Base-by-base conservation (phyloP, 345 rosid species). In the Sisymbrium irio region DNA sequence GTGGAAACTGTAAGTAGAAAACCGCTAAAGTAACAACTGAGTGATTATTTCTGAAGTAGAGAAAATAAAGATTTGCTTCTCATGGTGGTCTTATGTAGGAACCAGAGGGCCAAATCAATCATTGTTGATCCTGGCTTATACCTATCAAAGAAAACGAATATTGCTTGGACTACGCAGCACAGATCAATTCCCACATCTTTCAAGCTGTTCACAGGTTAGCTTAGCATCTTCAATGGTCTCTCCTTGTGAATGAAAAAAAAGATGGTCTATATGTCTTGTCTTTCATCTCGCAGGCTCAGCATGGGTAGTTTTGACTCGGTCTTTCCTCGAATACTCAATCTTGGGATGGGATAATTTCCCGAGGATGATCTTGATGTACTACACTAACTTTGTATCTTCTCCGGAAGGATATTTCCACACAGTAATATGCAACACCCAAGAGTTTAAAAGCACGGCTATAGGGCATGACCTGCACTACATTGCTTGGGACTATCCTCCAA, bases 321-420 rank as follows among this genome's bases (percentile, higher is more conserved):
- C 96, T 61, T 93, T 93, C 39, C 74, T 93, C 2, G 97, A 93
- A 69, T 93, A 83, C 62, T 85, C 84, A 67, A 59, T 88, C 37
- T 84, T 90, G 91, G 98, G 98, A 9, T 93, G 98, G 97, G 90
- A 93, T 83, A 93, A 85, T 73, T 90, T 93, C 58, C 94, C 98
- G 0, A 86, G 97, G 77, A 82, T 81, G 36, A 83, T 80, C 41
- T 88, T 93, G 25, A 93, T 93, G 97, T 91, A 93, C 76, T 93
- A 93, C 61, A 77, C 96, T 2, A 93, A 93, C 77, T 90, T 93
- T 69, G 88, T 93, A 7, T 93, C 98, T 69, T 89, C 96, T 1
- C 98, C 97, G 0, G 98, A 93, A 82, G 96, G 97, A 0, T 93
- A 93, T 71, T 91, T 93, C 82, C 96, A 93, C 73, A 93, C 97